These are phyloP conservation scores for Pichia occidentalis DNA, from an alignment of 805 yeast species.

Conservation along the genomic window DNA sequence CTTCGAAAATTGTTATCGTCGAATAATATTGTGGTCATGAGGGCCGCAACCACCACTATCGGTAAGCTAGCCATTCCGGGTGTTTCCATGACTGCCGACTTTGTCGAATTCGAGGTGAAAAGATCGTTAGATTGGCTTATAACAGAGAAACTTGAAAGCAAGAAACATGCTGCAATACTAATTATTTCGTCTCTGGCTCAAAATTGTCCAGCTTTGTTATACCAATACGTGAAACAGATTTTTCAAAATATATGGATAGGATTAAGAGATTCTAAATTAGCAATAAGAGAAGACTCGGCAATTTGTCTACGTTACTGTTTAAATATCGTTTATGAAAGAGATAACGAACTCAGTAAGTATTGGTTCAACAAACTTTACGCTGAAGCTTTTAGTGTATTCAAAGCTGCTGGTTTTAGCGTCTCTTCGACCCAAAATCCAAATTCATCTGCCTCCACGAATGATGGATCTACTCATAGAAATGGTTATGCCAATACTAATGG, in stretches of 20 bases:
- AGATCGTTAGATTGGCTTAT: constrained; percentile 88
- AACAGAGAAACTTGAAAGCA: constrained; percentile 75
- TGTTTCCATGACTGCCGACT: constrained; percentile 82
- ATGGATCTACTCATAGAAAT: background rate
- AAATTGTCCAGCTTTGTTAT: constrained; percentile 78
- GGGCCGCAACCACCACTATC: constrained; percentile 75
- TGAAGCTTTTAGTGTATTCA: constrained; percentile 29
- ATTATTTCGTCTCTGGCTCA: constrained; percentile 77
- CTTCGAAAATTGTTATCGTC: constrained; percentile 74
- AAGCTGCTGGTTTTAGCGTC: constrained; percentile 13
- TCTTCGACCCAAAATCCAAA: background rate
- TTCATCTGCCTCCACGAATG: background rate
- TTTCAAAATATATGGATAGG: constrained; percentile 85
- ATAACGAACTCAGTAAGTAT: constrained; percentile 55
- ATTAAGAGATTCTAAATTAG: constrained; percentile 67
- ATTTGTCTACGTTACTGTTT: constrained; percentile 71
- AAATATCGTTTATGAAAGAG: constrained; percentile 73
- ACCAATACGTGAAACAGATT: constrained; percentile 70
- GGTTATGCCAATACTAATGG: constrained; percentile 5
- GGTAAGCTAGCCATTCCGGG: constrained; percentile 89
- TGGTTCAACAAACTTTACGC: constrained; percentile 62
- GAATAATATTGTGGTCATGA: constrained; percentile 78
- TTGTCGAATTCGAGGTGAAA: constrained; percentile 88
- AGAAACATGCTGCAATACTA: constrained; percentile 87
- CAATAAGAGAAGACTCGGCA: constrained; percentile 80